Percentiles rank a stretch among this genome's conserved stretches.
Conservation (phyloP, 179 eudicot species). For the Heliamphora pulchella region DNA sequence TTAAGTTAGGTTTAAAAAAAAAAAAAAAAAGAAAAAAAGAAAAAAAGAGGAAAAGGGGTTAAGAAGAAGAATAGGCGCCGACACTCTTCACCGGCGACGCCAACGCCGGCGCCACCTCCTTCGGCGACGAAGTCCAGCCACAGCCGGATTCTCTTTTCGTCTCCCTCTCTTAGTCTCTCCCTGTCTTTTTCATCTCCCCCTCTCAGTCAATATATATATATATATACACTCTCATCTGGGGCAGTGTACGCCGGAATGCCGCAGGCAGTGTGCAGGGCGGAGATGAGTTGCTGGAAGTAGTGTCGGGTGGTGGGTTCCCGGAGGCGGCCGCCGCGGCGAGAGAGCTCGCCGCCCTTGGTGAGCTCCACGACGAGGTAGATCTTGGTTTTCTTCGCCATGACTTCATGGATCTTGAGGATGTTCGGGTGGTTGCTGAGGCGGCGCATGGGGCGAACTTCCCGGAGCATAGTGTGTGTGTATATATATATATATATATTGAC, state of each 20-base stretch:
- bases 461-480: constrained; percentile 16
- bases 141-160: no score
- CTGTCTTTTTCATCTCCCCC: no score
- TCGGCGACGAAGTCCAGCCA: no score
- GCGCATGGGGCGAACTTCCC: constrained; percentile 66
- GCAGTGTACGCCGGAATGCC: constrained; percentile 71
- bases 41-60: no score
- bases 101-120: no score
- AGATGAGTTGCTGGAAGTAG: constrained; percentile 53
- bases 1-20: no score
- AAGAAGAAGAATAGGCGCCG: no score
- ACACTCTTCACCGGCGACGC: no score
- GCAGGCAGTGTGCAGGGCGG: constrained; percentile 63
- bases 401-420: constrained; percentile 58
- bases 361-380: constrained; percentile 76
- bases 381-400: constrained; percentile 56
- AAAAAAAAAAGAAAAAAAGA: no score
- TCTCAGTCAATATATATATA: no score
- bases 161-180: no score
- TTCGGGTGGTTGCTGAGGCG: constrained; percentile 57
- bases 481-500: no score
- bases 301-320: constrained; percentile 45
- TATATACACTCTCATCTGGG: constrained; percentile 28
- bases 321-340: constrained; percentile 43
- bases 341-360: constrained; percentile 41